Evolutionary conservation across 2,329 filamentous ascomycete species (phyloP).

Genomic region (Monilinia fructicola): DNA sequence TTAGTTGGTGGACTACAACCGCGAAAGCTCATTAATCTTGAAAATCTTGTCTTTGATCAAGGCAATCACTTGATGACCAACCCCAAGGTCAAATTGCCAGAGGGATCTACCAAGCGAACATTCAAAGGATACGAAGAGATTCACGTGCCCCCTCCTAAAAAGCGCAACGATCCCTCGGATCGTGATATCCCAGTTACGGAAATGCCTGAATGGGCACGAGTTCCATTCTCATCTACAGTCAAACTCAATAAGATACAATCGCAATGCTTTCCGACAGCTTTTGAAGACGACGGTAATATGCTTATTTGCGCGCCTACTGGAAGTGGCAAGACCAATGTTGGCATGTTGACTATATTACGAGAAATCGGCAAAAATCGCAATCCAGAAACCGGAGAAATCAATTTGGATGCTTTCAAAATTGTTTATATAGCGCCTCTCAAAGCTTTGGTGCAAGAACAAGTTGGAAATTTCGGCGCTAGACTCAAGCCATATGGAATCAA

Average conservation of each 20-base stretch:
- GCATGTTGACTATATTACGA: slow-evolving; percentile 92
- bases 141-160: slow-evolving; percentile 90
- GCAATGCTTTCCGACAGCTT: slow-evolving; percentile 86
- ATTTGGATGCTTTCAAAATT: slow-evolving; percentile 96
- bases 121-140: slow-evolving; percentile 99
- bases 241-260: slow-evolving; percentile 95
- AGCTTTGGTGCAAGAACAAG: slow-evolving; percentile 94
- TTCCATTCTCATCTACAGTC: slow-evolving; percentile 81
- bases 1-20: slow-evolving; percentile 84
- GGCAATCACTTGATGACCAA: slow-evolving; percentile 99
- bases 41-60: slow-evolving; percentile 95
- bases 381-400: slow-evolving; percentile 85
- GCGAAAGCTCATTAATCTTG: slow-evolving; percentile 83
- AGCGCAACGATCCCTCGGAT: slow-evolving; percentile 77
- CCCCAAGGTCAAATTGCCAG: slow-evolving; percentile 86
- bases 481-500: slow-evolving; percentile 87
- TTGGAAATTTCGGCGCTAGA: slow-evolving; percentile 93
- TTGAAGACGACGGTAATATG: slow-evolving; percentile 94
- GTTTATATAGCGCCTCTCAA: slow-evolving; percentile 97
- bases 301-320: slow-evolving; percentile 96
- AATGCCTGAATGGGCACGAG: slow-evolving; percentile 87
- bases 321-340: slow-evolving; percentile 97
- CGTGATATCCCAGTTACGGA: slow-evolving; percentile 79
- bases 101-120: slow-evolving; percentile 89
- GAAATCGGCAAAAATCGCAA: slow-evolving; percentile 96